Evolutionary conservation across 2,329 filamentous ascomycete species (phyloP), one percentile per base, ranked within the genome.

Genomic region (Aspergillus fructus): DNA sequence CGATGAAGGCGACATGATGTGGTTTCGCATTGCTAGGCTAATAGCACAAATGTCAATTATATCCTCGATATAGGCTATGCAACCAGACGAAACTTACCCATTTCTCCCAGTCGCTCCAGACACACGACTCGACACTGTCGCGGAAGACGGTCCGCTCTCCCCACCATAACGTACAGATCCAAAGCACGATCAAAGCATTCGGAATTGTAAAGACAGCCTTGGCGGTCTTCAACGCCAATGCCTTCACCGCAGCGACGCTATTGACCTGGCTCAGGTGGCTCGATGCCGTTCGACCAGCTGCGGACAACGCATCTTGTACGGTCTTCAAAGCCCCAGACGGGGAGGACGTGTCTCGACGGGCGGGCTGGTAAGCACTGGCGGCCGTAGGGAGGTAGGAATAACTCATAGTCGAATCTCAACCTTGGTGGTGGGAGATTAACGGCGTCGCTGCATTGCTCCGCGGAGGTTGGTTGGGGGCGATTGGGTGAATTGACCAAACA

Each of bases 81-180:
- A 3, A 43, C 19, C 15, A 23, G 19, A 17, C 8, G 1, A 17
- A 7, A 71, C 79, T 64, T 81, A 96, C 92, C 93, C 94, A 99
- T 74, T 85, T 83, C 79, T 99, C 94, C 94, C 94, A 99, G 41
- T 83, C 84, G 37, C 85, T 81, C 94, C 94, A 99, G 54, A 84
- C 78, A 74, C 94, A 99, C 51, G 78, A 81, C 55, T 83, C 79
- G 15, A 96, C 84, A 59, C 84, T 86, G 62, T 84, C 84, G 53
- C 83, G 80, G 73, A 96, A 97, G 37, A 88, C 83, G 74, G 84
- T 89, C 58, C 89, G 82, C 78, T 99, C 94, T 1, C 93, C 92
- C 86, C 90, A 94, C 63, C 94, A 85, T 61, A 99, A 68, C 19
- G 89, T 81, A 21, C 90, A 72, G 41, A 92, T 67, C 93, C 94